Percentiles rank a stretch among this genome's conserved stretches.
Conservation (phyloP, 2,329 filamentous ascomycete genomes). For the Phialocephala subalpina region DNA sequence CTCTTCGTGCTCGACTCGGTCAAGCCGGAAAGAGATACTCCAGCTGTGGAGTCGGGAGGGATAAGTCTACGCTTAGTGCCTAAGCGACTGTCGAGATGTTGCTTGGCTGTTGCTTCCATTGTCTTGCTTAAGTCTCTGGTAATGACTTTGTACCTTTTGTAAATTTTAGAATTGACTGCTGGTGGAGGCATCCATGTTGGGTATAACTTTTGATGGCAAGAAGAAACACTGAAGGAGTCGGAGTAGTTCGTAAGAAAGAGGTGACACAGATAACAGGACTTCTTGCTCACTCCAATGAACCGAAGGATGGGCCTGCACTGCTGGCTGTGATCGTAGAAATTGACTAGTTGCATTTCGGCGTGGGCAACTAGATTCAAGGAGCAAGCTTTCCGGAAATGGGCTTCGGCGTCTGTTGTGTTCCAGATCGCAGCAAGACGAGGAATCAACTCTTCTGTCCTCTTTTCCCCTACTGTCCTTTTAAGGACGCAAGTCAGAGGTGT, state of each 20-base stretch:
- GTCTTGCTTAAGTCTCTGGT: conserved; percentile 25
- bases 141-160: conserved; percentile 23
- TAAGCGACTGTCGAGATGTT: conserved; percentile 23
- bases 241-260: conserved; percentile 40
- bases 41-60: conserved; percentile 31
- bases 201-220: conserved; percentile 46
- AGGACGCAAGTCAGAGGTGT: conserved; percentile 23
- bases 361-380: conserved; percentile 39
- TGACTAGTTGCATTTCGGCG: conserved; percentile 45
- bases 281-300: conserved; percentile 46
- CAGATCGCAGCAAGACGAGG: conserved; percentile 29
- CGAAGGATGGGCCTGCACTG: conserved; percentile 31
- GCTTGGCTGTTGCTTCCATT: conserved; percentile 24
- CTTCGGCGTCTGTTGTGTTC: conserved; percentile 32
- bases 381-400: conserved; percentile 35
- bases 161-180: conserved; percentile 18
- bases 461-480: conserved; percentile 17
- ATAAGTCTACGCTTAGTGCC: conserved; percentile 20
- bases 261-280: conserved; percentile 45
- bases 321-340: conserved; percentile 44
- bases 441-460: conserved; percentile 20
- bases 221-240: conserved; percentile 38
- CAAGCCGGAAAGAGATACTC: conserved; percentile 30
- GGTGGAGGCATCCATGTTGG: conserved; percentile 44
- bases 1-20: conserved; percentile 15